phyloP scores from a whole-genome alignment of 768 basidiomycete genomes.

The Boletus pseudopeckii region DNA sequence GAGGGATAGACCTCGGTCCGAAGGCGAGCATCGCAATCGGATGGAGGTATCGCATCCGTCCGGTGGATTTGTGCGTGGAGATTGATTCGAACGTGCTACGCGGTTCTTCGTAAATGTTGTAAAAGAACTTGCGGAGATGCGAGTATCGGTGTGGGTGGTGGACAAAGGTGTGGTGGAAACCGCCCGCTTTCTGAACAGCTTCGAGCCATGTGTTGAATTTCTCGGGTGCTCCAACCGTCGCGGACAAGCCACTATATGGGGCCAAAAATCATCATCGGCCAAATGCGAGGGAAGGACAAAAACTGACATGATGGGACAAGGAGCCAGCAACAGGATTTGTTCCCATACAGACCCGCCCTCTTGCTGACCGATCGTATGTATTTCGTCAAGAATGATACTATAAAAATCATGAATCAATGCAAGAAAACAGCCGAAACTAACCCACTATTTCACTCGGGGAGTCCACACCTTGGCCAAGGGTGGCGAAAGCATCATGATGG shows the following conservation, averaged over 20 bases:
- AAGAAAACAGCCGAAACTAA: background rate
- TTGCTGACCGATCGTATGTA: conserved; percentile 67
- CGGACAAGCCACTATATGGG: conserved; percentile 56
- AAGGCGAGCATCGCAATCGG: conserved; percentile 60
- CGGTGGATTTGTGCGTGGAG: conserved; percentile 34
- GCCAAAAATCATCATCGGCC: background rate
- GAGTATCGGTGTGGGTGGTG: conserved; percentile 69
- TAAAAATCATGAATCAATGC: background rate
- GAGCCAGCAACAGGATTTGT: conserved; percentile 65
- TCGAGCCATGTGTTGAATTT: conserved; percentile 64
- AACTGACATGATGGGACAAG: conserved; percentile 67
- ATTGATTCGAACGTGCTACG: conserved; percentile 35
- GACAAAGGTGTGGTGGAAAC: conserved; percentile 57
- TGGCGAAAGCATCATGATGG: conserved; percentile 68
- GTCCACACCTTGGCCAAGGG: conserved; percentile 59
- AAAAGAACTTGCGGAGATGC: conserved; percentile 67
- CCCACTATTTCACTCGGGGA: conserved; percentile 57
- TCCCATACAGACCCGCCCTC: conserved; percentile 72
- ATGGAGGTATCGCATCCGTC: conserved; percentile 54
- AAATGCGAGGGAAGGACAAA: background rate
- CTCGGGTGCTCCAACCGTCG: conserved; percentile 65
- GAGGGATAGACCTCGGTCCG: conserved; percentile 48
- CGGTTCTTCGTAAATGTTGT: conserved; percentile 33
- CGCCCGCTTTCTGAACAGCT: conserved; percentile 56
- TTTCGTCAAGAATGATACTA: conserved; percentile 59